Base-by-base conservation (phyloP, 495 filamentous ascomycete species). In the Penicillium paradoxum region DNA sequence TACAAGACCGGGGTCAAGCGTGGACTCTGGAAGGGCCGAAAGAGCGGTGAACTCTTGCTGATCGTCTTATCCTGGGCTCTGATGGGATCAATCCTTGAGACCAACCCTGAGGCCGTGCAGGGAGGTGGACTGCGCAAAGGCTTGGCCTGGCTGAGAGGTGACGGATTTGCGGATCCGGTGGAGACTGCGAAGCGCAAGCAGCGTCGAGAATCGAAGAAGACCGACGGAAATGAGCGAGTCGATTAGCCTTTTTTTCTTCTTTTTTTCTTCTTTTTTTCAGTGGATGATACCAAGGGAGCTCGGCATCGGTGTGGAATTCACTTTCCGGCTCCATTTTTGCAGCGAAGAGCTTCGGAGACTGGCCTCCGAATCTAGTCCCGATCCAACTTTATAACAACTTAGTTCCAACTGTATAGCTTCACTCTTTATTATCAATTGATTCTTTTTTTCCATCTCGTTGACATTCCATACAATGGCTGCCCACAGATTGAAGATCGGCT, bases 1-100 rank as follows among this genome's bases (percentile, higher is more conserved):
- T 97, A 90, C 90, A 96, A 96, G 75, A 87, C 95, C 0, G 88
- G 91, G 10, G 81, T 84, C 42, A 97, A 97, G 80, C 76, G 83
- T 30, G 80, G 88, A 4, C 84, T 85, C 76, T 95, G 92, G 88
- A 82, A 76, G 48, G 88, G 88, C 6, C 74, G 92, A 63, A 83
- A 77, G 51, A 83, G 86, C 25, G 91, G 91, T 5, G 92, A 97
- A 68, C 79, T 97, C 21, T 78, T 83, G 75, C 66, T 98, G 2
- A 87, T 98, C 66, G 84, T 89, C 7, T 58, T 80, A 19, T 84
- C 88, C 24, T 76, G 95, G 74, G 86, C 86, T 42, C 56, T 92
- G 22, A 79, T 95, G 42, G 89, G 89, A 25, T 79, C 80, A 18
- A 83, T 95, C 24, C 91, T 90, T 63, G 90, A 96, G 68, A 69